Evolutionary conservation across 2,329 filamentous ascomycete species (phyloP), one percentile per base, ranked within the genome.

Genomic region (Ophiognomonia clavigignenti-juglandacearum): DNA sequence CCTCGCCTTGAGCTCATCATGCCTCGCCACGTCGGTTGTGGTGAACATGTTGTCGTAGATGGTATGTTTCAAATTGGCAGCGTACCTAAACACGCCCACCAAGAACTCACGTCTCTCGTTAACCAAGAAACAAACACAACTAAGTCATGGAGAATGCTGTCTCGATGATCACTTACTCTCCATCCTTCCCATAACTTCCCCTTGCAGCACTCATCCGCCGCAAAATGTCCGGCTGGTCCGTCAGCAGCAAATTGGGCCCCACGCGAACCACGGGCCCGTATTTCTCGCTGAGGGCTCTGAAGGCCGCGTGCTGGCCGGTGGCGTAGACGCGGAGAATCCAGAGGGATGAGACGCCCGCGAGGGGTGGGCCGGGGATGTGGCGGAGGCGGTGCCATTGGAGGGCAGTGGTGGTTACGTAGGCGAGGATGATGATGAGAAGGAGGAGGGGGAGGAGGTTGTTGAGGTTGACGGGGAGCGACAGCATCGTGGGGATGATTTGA

Each of bases 161-260:
- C 2, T 14, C 11, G 16, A 32, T 6, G 29, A 32, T 32, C 14
- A 14, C 18, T 14, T 50, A 50, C 8, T 40, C 42, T 1, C 11
- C 18, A 23, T 45, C 43, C n/a, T 64, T 58, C 11, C 37, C 49
- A 54, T 66, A 67, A n/a, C n/a, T n/a, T n/a, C n/a, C n/a, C n/a
- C n/a, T n/a, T n/a, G n/a, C n/a, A n/a, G n/a, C n/a, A 45, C 60
- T 63, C 34, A 61, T 60, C 4, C 55, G 52, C 52, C 53, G 55
- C 3, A 61, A 23, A 6, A 51, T 55, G 13, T 61, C 56, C 4
- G 60, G 48, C 23, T 61, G 57, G 36, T 52, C 56, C 6, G 59
- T 24, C 18, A 60, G 43, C 6, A 64, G 45, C 29, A 56, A 54
- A 37, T 58, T 59, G 10, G 61, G 61, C 1, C 59, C 57, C n/a